Conservation (phyloP, 1,284 basidiomycete genomes). For the Mycena citricolor region DNA sequence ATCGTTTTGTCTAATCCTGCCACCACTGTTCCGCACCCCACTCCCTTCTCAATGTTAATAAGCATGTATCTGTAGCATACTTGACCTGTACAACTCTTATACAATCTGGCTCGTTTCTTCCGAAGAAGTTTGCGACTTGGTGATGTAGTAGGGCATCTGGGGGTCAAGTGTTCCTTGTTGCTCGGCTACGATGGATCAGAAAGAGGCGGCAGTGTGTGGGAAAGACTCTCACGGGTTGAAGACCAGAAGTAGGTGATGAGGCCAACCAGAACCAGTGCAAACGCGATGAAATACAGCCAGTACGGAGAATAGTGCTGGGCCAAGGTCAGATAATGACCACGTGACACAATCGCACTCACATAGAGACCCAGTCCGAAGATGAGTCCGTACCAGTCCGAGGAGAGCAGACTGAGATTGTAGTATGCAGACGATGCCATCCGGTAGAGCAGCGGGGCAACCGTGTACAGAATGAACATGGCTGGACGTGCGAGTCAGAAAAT, state of each 20-base stretch:
- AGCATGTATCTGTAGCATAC: conserved; percentile 12
- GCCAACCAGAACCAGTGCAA: conserved; percentile 65
- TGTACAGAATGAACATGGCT: conserved; percentile 84
- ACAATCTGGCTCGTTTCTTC: conserved; percentile 24
- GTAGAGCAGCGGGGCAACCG: conserved; percentile 81
- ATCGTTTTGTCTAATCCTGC: conserved; percentile 30
- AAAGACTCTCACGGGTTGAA: conserved; percentile 61
- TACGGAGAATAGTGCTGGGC: conserved; percentile 71
- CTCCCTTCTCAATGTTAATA: conserved; percentile 5
- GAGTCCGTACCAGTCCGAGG: conserved; percentile 83
- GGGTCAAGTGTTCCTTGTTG: conserved; percentile 71
- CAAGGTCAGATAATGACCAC: conserved; percentile 9
- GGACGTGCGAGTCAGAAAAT: neutral
- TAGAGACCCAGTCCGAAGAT: conserved; percentile 76
- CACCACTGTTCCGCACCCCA: conserved; percentile 10
- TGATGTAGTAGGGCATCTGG: conserved; percentile 60
- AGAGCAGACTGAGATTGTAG: conserved; percentile 80
- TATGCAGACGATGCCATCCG: conserved; percentile 80
- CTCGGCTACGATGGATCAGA: conserved; percentile 51
- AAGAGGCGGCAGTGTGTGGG: conserved; percentile 1
- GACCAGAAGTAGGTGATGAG: conserved; percentile 82
- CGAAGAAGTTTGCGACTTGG: conserved; percentile 17
- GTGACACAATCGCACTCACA: conserved; percentile 38
- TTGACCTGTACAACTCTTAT: conserved; percentile 5
- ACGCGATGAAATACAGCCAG: conserved; percentile 83